Conservation (phyloP, 129 eudicot genomes). For the Pittosporum tobira region DNA sequence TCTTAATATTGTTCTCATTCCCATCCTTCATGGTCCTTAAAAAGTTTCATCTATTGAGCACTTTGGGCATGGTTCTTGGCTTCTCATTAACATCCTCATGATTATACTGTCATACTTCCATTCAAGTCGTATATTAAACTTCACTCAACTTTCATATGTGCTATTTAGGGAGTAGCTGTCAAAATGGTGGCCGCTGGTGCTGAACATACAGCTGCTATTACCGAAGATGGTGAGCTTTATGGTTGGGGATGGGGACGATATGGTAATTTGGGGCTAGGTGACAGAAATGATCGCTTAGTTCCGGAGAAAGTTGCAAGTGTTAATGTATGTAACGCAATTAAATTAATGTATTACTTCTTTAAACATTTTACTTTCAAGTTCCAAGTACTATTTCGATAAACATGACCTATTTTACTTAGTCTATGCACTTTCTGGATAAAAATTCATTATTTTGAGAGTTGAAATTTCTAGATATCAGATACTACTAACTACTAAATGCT, state of each 20-base stretch:
- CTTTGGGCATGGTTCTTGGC: too few species aligned
- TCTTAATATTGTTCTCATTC: too few species aligned
- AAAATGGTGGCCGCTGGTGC: slow-evolving; percentile 99
- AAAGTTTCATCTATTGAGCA: too few species aligned
- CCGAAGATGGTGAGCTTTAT: slow-evolving; percentile 86
- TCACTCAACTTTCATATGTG: slow-evolving; percentile 13
- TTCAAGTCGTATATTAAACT: background rate
- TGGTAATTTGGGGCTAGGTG: slow-evolving; percentile 97
- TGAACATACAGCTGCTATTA: slow-evolving; percentile 94
- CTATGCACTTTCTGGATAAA: background rate
- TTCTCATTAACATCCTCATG: background rate
- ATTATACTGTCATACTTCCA: background rate
- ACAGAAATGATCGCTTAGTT: slow-evolving; percentile 75
- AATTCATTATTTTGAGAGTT: too few species aligned
- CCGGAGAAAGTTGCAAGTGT: slow-evolving; percentile 66
- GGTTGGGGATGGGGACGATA: slow-evolving; percentile 99
- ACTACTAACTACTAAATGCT: background rate
- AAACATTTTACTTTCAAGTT: background rate
- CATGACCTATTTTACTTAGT: background rate
- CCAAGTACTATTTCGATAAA: background rate
- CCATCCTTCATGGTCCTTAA: too few species aligned
- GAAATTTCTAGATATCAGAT: background rate
- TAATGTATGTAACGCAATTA: slow-evolving; percentile 35
- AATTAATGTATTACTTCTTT: background rate
- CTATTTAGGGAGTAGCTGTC: slow-evolving; percentile 61